These are phyloP conservation scores for Mycosarcoma mackinlayi DNA, from an alignment of 1,284 basidiomycete species.

Conservation along the genomic window DNA sequence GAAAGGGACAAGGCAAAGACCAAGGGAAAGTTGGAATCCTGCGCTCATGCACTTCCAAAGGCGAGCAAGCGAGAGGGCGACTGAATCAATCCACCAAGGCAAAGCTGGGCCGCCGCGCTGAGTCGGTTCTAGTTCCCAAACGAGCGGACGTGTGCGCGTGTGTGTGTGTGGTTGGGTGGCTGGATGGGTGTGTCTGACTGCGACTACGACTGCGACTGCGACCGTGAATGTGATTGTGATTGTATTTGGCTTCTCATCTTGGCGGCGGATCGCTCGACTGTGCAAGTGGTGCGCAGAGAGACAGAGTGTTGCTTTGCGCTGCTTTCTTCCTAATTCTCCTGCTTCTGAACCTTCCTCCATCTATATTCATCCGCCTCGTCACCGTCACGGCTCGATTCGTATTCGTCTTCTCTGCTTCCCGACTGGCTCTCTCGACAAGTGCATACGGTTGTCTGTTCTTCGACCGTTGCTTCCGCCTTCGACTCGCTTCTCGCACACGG, in stretches of 20 bases:
- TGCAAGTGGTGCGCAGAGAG: background rate
- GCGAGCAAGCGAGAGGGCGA: background rate
- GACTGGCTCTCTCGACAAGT: constrained; percentile 30
- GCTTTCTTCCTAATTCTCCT: background rate
- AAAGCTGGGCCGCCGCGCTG: too few species aligned
- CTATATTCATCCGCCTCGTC: constrained; percentile 12
- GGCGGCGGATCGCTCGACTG: background rate
- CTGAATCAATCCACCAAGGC: background rate
- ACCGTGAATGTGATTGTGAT: too few species aligned
- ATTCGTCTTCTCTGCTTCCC: background rate
- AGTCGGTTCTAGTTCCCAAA: too few species aligned
- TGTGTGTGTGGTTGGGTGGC: too few species aligned
- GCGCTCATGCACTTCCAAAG: too few species aligned
- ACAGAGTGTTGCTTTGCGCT: background rate
- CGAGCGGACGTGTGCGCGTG: too few species aligned
- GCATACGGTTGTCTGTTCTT: constrained; percentile 26
- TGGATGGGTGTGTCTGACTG: too few species aligned
- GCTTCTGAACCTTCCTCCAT: constrained; percentile 12
- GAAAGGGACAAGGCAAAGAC: too few species aligned
- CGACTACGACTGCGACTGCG: too few species aligned
- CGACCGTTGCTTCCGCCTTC: constrained; percentile 3
- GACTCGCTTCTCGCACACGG: constrained; percentile 7
- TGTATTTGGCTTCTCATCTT: too few species aligned
- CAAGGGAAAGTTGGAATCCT: too few species aligned
- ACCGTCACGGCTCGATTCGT: constrained; percentile 14